Percentiles rank a stretch among this genome's conserved stretches.
Evolutionary conservation across 768 basidiomycete genomes (phyloP).

Genomic region (Tulasnella sp.): DNA sequence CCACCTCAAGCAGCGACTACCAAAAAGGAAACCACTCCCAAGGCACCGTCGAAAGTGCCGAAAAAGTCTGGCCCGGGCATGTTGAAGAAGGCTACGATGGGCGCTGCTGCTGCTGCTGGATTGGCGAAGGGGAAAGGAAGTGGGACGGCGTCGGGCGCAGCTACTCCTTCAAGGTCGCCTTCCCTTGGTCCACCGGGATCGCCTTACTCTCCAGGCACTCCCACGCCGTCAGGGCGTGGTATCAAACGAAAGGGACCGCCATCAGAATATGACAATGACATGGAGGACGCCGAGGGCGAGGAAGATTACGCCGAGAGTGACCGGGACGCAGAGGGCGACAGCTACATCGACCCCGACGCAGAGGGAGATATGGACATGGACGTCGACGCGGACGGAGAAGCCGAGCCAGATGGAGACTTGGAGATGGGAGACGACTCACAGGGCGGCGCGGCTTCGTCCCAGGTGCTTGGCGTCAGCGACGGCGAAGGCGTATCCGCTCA

Average conservation of each 20-base stretch:
- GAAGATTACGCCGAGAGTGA: conserved; percentile 32
- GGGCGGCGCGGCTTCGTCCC: neutral
- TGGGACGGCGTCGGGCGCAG: conserved; percentile 23
- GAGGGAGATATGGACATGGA: conserved; percentile 49
- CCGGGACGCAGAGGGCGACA: conserved; percentile 24
- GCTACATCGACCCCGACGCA: conserved; percentile 46
- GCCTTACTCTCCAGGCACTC: conserved; percentile 50
- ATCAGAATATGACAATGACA: conserved; percentile 59
- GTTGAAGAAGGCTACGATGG: conserved; percentile 43
- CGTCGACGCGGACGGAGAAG: conserved; percentile 39
- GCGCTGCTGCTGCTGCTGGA: conserved; percentile 37
- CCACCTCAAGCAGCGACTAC: conserved; percentile 38
- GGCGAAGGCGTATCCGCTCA: neutral
- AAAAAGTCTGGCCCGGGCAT: conserved; percentile 19
- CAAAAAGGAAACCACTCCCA: conserved; percentile 42
- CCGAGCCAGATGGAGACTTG: conserved; percentile 49
- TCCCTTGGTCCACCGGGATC: conserved; percentile 14
- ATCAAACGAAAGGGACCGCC: conserved; percentile 62
- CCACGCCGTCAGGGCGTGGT: conserved; percentile 41
- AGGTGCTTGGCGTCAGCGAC: conserved; percentile 1
- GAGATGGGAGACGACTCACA: conserved; percentile 28
- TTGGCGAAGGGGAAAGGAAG: conserved; percentile 21
- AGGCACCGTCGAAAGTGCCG: conserved; percentile 22
- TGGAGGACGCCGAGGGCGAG: conserved; percentile 69
- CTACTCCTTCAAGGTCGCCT: neutral